Evolutionary conservation across 306 rosid genomes (phyloP).

Genomic region (Crotalaria pallida): DNA sequence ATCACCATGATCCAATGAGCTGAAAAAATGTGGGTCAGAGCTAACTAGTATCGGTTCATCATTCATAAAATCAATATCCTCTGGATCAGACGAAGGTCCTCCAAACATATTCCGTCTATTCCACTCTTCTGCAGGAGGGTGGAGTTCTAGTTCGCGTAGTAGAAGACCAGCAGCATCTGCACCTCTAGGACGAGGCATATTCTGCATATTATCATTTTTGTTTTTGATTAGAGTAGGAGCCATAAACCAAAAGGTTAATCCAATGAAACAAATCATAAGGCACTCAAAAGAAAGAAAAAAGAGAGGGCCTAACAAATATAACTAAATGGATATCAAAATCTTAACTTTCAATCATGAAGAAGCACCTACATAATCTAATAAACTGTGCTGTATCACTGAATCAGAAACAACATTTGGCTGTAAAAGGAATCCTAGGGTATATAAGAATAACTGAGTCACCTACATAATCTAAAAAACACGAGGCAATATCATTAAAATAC

Average conservation of each 20-base stretch:
- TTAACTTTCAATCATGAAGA: neutral
- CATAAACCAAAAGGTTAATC: neutral
- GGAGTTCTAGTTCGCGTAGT: slow-evolving; percentile 93
- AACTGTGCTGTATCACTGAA: neutral
- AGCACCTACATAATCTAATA: neutral
- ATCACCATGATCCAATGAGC: slow-evolving; percentile 56
- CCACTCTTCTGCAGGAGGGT: slow-evolving; percentile 99
- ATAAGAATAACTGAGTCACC: slow-evolving; percentile 3
- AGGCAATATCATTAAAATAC: slow-evolving; percentile 16
- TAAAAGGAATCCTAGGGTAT: neutral
- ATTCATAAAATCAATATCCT: slow-evolving; percentile 53
- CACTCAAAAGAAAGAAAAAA: neutral
- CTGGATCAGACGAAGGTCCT: slow-evolving; percentile 87
- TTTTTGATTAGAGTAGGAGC: neutral
- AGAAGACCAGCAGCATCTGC: slow-evolving; percentile 99
- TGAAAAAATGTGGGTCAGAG: slow-evolving; percentile 62
- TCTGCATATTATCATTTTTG: slow-evolving; percentile 41
- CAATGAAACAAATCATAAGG: neutral
- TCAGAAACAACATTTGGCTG: slow-evolving; percentile 2
- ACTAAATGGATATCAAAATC: neutral
- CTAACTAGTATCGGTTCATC: slow-evolving; percentile 57
- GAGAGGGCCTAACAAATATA: neutral
- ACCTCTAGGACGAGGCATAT: slow-evolving; percentile 99
- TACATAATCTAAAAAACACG: neutral
- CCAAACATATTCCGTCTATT: slow-evolving; percentile 95